These are phyloP conservation scores for Apophysomyces sp. DNA, from an alignment of 371 early-diverging fungal species.

Conservation along the genomic window DNA sequence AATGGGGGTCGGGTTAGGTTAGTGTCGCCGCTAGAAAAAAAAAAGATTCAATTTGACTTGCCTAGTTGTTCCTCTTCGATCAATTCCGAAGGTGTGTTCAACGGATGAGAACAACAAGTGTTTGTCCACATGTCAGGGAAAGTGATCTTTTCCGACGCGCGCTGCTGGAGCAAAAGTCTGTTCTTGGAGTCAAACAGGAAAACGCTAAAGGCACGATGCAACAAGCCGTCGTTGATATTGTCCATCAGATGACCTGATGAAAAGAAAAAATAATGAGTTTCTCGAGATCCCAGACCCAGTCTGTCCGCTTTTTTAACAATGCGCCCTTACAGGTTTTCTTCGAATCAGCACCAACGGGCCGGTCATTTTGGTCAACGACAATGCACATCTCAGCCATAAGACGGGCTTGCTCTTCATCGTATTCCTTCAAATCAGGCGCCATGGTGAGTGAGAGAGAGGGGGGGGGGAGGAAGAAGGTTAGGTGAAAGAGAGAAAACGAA, in stretches of 20 bases:
- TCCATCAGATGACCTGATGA: constrained; percentile 86
- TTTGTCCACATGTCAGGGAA: constrained; percentile 97
- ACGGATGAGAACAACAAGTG: constrained; percentile 97
- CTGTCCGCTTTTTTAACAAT: neutral
- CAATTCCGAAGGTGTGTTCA: constrained; percentile 79
- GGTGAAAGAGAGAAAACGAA: constrained; percentile 13
- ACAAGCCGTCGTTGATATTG: constrained; percentile 81
- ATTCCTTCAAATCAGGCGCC: constrained; percentile 61
- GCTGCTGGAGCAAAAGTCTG: constrained; percentile 89
- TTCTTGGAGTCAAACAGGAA: constrained; percentile 86
- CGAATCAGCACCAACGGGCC: constrained; percentile 78
- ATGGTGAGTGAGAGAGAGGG: constrained; percentile 23
- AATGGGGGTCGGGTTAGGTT: neutral
- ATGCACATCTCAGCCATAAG: constrained; percentile 98
- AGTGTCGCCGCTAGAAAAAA: no score
- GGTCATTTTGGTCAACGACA: constrained; percentile 85
- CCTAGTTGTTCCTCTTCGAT: constrained; percentile 78
- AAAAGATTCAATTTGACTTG: no score
- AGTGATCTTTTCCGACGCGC: constrained; percentile 95
- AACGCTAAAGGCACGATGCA: constrained; percentile 97
- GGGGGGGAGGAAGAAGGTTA: neutral
- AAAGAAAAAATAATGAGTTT: neutral
- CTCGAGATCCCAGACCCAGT: neutral
- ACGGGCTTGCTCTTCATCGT: constrained; percentile 87
- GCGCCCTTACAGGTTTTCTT: constrained; percentile 87